phyloP scores from a whole-genome alignment of 106 monocot species.

The Cymbidium sinense region DNA sequence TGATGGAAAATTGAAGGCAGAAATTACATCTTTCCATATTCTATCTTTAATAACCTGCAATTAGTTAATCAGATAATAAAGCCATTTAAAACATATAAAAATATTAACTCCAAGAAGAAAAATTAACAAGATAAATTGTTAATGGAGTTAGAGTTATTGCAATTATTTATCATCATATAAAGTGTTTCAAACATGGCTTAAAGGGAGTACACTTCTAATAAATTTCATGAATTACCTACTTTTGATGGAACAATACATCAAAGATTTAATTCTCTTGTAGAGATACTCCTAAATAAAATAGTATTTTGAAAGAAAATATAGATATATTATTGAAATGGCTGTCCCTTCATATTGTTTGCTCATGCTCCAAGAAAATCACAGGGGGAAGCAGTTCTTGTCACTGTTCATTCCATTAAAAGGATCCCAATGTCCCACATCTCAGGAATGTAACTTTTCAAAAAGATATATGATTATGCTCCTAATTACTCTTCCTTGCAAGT shows the following conservation, averaged over 20 bases:
- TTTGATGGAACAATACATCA: background rate
- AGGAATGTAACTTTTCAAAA: background rate
- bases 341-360: background rate
- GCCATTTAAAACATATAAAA: background rate
- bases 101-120: too few relatives aligned
- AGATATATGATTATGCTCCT: background rate
- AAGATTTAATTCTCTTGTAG: background rate
- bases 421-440: background rate
- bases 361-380: background rate
- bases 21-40: constrained; percentile 16
- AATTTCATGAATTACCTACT: background rate
- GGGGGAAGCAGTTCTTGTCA: background rate
- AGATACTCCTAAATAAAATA: background rate
- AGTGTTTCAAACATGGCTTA: background rate
- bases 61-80: background rate
- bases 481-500: background rate
- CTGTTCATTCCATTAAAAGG: background rate
- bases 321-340: background rate
- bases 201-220: background rate
- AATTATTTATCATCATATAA: too few relatives aligned
- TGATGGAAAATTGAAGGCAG: constrained; percentile 21
- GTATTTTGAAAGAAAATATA: background rate
- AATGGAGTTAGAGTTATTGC: background rate
- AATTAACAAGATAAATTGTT: background rate
- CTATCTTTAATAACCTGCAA: constrained; percentile 19